These are phyloP conservation scores for Fusarium palustre DNA, from an alignment of 2,329 filamentous ascomycete species.

Conservation along the genomic window DNA sequence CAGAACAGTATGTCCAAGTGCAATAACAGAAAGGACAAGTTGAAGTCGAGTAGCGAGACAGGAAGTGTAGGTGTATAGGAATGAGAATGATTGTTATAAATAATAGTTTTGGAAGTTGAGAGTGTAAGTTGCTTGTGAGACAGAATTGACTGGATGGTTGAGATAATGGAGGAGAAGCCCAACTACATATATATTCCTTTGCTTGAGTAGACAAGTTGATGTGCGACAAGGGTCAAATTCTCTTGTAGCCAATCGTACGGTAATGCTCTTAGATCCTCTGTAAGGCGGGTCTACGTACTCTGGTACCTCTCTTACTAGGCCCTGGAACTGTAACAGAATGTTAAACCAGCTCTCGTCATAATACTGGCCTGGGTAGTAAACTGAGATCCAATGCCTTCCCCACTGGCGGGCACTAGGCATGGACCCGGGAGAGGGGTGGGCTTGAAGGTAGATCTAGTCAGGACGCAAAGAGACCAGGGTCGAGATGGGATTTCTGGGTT, in stretches of 20 bases:
- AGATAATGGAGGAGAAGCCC: conserved; percentile 44
- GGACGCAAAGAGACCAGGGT: conserved; percentile 36
- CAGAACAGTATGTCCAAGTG: conserved; percentile 19
- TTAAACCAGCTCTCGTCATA: conserved; percentile 47
- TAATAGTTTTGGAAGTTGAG: conserved; percentile 31
- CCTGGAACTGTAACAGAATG: conserved; percentile 43
- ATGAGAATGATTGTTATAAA: conserved; percentile 32
- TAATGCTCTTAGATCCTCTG: conserved; percentile 49
- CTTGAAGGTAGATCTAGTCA: conserved; percentile 35
- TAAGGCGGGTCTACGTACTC: conserved; percentile 39
- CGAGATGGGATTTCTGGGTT: conserved; percentile 40
- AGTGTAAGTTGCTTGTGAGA: conserved; percentile 42
- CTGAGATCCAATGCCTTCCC: conserved; percentile 42
- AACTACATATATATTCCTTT: conserved; percentile 49
- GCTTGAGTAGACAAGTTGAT: conserved; percentile 43
- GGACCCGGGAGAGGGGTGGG: conserved; percentile 29
- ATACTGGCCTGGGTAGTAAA: conserved; percentile 38
- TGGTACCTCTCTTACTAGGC: conserved; percentile 43
- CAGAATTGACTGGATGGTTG: conserved; percentile 37
- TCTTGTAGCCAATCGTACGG: conserved; percentile 50
- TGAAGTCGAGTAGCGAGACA: conserved; percentile 15
- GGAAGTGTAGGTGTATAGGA: conserved; percentile 35
- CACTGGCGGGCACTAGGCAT: conserved; percentile 31
- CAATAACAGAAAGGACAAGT: conserved; percentile 18
- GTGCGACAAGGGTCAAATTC: conserved; percentile 48